Evolutionary conservation across 352 stramenopile genomes (phyloP).

Genomic region (Phytophthora fragariaefolia): DNA sequence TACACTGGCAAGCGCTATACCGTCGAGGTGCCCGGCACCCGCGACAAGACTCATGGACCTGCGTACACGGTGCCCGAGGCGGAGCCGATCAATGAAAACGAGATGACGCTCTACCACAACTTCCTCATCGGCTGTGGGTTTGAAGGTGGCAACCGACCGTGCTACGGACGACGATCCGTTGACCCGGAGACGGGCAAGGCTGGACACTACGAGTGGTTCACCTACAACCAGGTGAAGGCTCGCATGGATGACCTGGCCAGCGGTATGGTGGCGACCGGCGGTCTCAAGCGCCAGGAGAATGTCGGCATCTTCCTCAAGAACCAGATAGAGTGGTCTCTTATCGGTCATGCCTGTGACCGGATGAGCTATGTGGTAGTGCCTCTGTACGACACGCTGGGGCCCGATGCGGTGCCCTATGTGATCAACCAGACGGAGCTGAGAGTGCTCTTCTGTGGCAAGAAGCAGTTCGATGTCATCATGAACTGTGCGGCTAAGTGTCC

Average conservation of each 20-base stretch:
- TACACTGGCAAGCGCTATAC: slow-evolving; percentile 46
- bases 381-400: slow-evolving; percentile 62
- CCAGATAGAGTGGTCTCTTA: slow-evolving; percentile 48
- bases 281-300: slow-evolving; percentile 44
- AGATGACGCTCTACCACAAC: slow-evolving; percentile 47
- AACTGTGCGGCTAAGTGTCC: slow-evolving; percentile 37
- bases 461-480: slow-evolving; percentile 49
- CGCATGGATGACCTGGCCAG: slow-evolving; percentile 39
- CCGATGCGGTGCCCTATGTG: slow-evolving; percentile 54
- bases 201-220: slow-evolving; percentile 56
- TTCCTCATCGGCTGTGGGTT: slow-evolving; percentile 36
- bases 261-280: slow-evolving; percentile 35
- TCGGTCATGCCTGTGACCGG: slow-evolving; percentile 46
- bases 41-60: slow-evolving; percentile 37
- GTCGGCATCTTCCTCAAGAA: slow-evolving; percentile 59
- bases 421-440: slow-evolving; percentile 56
- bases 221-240: slow-evolving; percentile 50
- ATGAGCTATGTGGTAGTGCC: slow-evolving; percentile 51
- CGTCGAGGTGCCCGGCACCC: slow-evolving; percentile 38
- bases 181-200: slow-evolving; percentile 37
- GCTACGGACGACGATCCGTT: slow-evolving; percentile 49
- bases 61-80: slow-evolving; percentile 34
- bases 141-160: slow-evolving; percentile 26
- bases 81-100: slow-evolving; percentile 24
- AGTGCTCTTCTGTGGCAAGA: slow-evolving; percentile 43